A percentile compares a stretch with the other conserved stretches of the same genome.
phyloP scores from a whole-genome alignment of 768 basidiomycete genomes.

The Dioszegia crocea region DNA sequence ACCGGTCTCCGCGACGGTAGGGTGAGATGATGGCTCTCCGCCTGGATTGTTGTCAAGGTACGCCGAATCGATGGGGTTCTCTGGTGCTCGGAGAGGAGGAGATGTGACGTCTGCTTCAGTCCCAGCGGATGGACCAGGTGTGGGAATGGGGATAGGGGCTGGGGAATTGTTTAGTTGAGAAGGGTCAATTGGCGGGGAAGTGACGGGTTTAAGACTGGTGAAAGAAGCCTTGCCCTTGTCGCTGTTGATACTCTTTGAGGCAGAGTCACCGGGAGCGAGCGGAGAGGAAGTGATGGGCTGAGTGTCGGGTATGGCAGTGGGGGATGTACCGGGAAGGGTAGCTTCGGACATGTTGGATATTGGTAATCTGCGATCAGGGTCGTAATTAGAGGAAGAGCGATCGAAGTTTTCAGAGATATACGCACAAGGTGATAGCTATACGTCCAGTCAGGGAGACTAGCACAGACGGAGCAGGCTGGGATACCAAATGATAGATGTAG shows the following conservation, averaged over 20 bases:
- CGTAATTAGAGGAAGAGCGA: too few species aligned
- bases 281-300: conserved; percentile 8
- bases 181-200: conserved; percentile 41
- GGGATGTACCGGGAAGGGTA: not conserved
- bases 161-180: conserved; percentile 36
- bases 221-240: too few species aligned
- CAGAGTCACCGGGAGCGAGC: not conserved
- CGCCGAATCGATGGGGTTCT: conserved; percentile 16
- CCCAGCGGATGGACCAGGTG: too few species aligned
- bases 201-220: not conserved
- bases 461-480: too few species aligned
- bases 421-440: too few species aligned
- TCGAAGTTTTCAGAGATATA: too few species aligned
- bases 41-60: conserved; percentile 29
- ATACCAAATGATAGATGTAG: too few species aligned
- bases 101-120: not conserved
- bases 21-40: conserved; percentile 17
- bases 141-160: conserved; percentile 25
- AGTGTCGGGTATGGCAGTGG: not conserved
- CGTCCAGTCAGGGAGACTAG: too few species aligned
- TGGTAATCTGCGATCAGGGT: too few species aligned
- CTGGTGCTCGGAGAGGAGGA: conserved; percentile 22
- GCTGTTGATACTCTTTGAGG: too few species aligned
- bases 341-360: too few species aligned
- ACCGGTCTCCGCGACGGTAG: conserved; percentile 32